Percentiles rank a stretch among this genome's conserved stretches.
phyloP scores from a whole-genome alignment of 768 basidiomycete species.

The Russula emetica region DNA sequence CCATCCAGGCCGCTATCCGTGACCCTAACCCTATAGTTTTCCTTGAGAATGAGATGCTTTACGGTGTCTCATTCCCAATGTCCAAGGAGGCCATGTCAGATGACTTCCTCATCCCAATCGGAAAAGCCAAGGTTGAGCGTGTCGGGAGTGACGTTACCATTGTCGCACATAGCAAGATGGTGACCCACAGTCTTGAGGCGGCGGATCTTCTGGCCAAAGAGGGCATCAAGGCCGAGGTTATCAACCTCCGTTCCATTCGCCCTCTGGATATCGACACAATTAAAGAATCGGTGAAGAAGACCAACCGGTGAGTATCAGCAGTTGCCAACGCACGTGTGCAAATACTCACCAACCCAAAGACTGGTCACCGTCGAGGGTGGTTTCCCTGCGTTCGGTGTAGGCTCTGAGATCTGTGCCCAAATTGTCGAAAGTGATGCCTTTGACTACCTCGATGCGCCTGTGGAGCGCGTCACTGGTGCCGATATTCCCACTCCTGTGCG shows the following conservation, averaged over 20 bases:
- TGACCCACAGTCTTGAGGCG: conserved; percentile 89
- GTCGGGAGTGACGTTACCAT: conserved; percentile 91
- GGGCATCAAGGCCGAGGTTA: conserved; percentile 95
- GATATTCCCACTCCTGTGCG: conserved; percentile 94
- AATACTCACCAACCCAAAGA: conserved; percentile 38
- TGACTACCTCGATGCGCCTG: conserved; percentile 97
- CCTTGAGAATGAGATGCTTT: conserved; percentile 99
- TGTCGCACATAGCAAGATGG: conserved; percentile 98
- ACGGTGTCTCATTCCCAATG: conserved; percentile 97
- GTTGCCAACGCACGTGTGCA: conserved; percentile 1
- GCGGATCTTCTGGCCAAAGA: conserved; percentile 92
- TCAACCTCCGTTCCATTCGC: conserved; percentile 94
- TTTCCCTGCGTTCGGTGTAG: conserved; percentile 97
- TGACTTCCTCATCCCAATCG: conserved; percentile 92
- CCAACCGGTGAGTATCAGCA: conserved; percentile 64
- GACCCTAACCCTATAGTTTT: conserved; percentile 98
- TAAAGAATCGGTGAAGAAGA: conserved; percentile 97
- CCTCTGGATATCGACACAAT: conserved; percentile 98
- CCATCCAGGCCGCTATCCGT: conserved; percentile 79
- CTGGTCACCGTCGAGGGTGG: conserved; percentile 96
- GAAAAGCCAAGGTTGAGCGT: conserved; percentile 95
- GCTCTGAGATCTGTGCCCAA: conserved; percentile 97
- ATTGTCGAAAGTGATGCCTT: conserved; percentile 97
- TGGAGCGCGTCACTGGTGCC: conserved; percentile 96
- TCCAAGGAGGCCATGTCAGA: conserved; percentile 92